phyloP scores from a whole-genome alignment of 2,329 filamentous ascomycete genomes.

The Xenoacremonium recifei region DNA sequence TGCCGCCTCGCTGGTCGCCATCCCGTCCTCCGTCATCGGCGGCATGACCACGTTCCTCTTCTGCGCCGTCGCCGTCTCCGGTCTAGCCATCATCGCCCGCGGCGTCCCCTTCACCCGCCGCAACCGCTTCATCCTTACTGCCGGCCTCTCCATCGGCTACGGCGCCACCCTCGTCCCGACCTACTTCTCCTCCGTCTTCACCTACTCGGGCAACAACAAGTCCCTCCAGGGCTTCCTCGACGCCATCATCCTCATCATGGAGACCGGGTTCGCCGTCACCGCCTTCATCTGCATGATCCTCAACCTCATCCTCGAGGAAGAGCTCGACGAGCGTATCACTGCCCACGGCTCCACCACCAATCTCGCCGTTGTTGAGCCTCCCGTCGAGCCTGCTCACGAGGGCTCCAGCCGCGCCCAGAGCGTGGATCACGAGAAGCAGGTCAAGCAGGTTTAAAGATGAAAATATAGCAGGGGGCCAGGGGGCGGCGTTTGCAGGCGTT shows the following conservation, averaged over 20 bases:
- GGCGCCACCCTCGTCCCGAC: constrained; percentile 64
- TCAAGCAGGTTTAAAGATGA: no score
- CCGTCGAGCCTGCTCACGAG: constrained; percentile 8
- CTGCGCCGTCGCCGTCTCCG: constrained; percentile 71
- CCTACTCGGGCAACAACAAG: constrained; percentile 66
- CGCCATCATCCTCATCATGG: constrained; percentile 70
- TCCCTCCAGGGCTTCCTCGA: constrained; percentile 72
- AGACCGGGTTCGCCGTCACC: constrained; percentile 73
- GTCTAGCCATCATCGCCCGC: constrained; percentile 71
- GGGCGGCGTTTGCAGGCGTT: no score
- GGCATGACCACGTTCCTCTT: constrained; percentile 83
- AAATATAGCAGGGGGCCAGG: no score
- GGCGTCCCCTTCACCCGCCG: constrained; percentile 73
- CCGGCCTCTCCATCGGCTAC: constrained; percentile 70
- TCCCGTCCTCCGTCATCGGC: constrained; percentile 65
- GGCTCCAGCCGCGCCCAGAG: constrained; percentile 21
- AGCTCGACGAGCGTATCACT: constrained; percentile 61
- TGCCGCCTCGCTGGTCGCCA: constrained; percentile 73
- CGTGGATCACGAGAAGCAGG: constrained; percentile 17
- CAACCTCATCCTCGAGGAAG: constrained; percentile 71
- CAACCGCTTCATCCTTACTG: constrained; percentile 79
- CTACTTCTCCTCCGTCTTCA: constrained; percentile 72
- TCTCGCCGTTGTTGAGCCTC: constrained; percentile 10
- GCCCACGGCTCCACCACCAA: constrained; percentile 17
- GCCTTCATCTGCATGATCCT: constrained; percentile 71